Percentiles rank a stretch among this genome's conserved stretches.
Conservation (phyloP, 495 filamentous ascomycete genomes). For the Penicillium argentinense region DNA sequence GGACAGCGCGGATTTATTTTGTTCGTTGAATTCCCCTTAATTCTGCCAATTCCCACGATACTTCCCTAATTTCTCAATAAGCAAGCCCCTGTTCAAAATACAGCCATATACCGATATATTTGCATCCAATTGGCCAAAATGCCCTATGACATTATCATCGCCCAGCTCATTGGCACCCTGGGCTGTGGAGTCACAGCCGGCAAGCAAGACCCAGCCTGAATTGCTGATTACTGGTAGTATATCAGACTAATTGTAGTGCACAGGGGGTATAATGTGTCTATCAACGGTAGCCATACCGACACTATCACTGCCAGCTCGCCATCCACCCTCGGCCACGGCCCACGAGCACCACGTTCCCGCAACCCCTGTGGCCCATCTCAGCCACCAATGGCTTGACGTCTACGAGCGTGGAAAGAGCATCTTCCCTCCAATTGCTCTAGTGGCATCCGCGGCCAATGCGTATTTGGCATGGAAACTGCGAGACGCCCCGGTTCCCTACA, state of each 20-base stretch:
- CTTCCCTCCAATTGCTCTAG: constrained; percentile 19
- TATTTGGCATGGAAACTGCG: constrained; percentile 29
- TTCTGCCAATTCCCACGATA: no score
- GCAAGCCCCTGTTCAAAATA: neutral
- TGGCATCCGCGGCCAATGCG: constrained; percentile 28
- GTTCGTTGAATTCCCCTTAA: no score
- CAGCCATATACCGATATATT: neutral
- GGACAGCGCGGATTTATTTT: no score
- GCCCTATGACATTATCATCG: constrained; percentile 15
- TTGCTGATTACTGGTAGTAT: neutral
- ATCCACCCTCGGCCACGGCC: constrained; percentile 15
- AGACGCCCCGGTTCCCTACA: constrained; percentile 6
- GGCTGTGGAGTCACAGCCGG: constrained; percentile 28
- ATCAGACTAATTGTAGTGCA: neutral
- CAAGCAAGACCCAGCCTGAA: no score
- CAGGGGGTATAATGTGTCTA: constrained; percentile 27
- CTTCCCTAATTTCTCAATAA: no score
- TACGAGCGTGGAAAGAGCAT: constrained; percentile 27
- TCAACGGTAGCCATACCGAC: constrained; percentile 25
- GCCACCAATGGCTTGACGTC: constrained; percentile 33
- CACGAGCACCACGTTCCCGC: constrained; percentile 8
- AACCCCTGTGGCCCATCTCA: constrained; percentile 19
- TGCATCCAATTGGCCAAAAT: neutral
- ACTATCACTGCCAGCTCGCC: constrained; percentile 22
- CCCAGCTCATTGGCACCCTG: constrained; percentile 28